phyloP scores from a whole-genome alignment of 2,329 filamentous ascomycete species.

The Scedosporium minutisporum region DNA sequence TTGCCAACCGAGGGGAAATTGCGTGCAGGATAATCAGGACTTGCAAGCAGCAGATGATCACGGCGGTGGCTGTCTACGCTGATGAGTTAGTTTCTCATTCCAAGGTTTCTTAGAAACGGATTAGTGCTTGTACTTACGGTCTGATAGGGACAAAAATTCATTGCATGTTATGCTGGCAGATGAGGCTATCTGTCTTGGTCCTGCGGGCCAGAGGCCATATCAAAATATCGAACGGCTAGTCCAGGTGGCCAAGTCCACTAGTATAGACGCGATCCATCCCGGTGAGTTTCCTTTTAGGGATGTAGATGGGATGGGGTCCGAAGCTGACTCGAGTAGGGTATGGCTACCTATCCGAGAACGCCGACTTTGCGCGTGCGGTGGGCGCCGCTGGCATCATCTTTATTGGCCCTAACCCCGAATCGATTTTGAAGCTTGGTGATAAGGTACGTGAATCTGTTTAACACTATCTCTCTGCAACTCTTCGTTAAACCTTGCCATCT shows the following conservation, averaged over 20 bases:
- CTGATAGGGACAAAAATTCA: not conserved
- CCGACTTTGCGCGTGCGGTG: slow-evolving; percentile 46
- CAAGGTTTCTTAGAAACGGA: slow-evolving; percentile 51
- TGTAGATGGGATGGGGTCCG: not conserved
- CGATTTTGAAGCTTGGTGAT: slow-evolving; percentile 26
- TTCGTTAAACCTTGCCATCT: slow-evolving; percentile 17
- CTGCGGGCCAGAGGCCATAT: not conserved
- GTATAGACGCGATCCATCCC: slow-evolving; percentile 50
- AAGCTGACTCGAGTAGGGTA: slow-evolving; percentile 34
- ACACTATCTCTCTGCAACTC: slow-evolving; percentile 15
- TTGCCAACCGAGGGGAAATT: slow-evolving; percentile 69
- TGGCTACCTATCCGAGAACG: slow-evolving; percentile 56
- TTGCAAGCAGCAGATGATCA: slow-evolving; percentile 55
- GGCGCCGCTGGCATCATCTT: slow-evolving; percentile 45
- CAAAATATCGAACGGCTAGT: not conserved
- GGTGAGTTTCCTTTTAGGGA: not conserved
- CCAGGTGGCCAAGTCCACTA: slow-evolving; percentile 36
- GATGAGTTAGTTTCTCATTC: slow-evolving; percentile 39
- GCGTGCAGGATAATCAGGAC: slow-evolving; percentile 62
- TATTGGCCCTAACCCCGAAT: slow-evolving; percentile 45
- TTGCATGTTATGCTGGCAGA: not conserved
- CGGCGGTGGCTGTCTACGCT: slow-evolving; percentile 62
- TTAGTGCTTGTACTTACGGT: slow-evolving; percentile 43
- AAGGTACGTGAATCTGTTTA: slow-evolving; percentile 9
- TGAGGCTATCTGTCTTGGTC: not conserved